Evolutionary conservation across 371 early-diverging fungal species (phyloP), one percentile per base, ranked within the genome.

Genomic region (Neoconidiobolus thromboides): DNA sequence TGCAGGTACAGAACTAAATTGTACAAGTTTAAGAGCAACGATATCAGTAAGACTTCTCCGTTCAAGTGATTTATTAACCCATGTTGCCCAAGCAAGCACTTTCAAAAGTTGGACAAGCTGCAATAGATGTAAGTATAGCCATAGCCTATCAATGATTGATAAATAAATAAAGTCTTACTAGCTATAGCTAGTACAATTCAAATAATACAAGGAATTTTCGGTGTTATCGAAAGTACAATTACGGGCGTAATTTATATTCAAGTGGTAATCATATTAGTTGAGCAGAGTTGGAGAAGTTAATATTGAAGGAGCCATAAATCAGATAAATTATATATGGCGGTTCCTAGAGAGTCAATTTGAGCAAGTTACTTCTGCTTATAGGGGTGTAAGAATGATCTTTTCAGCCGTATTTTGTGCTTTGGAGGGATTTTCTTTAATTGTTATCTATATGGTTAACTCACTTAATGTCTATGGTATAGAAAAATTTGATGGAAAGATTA

Each of bases 11-110:
- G 49, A 64, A 6, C 43, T 71, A 15, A 62, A 65, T 61, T 64
- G 71, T 1, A 40, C 68, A 4, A 71, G 74, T 60, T 63, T 69
- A 47, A 74, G 74, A 12, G 48, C 73, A 3, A 73, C 73, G 76
- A 73, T 76, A 46, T 69, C 67, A 6, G 65, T 74, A 43, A 71
- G 76, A 43, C 60, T 60, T 51, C 70, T 73, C 1, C 51, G 58
- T 1, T 67, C 72, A 0, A 64, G 68, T 2, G 66, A 68, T 63
- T 70, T 61, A 26, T 68, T 71, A 60, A 67, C 73, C 14, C 70
- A 72, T 38, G 66, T 71, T 42, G 67, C 69, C 1, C 74, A 75
- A 57, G 58, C 69, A 26, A 26, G 26, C 26, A 26, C 53, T 75
- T 58, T 68, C 68, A 58, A 74, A 74, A 58, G 63, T 65, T 50